Percentiles rank a stretch among this genome's conserved stretches.
Evolutionary conservation across 2,329 filamentous ascomycete species (phyloP).

Genomic region (Dendrostoma leiphaemia): DNA sequence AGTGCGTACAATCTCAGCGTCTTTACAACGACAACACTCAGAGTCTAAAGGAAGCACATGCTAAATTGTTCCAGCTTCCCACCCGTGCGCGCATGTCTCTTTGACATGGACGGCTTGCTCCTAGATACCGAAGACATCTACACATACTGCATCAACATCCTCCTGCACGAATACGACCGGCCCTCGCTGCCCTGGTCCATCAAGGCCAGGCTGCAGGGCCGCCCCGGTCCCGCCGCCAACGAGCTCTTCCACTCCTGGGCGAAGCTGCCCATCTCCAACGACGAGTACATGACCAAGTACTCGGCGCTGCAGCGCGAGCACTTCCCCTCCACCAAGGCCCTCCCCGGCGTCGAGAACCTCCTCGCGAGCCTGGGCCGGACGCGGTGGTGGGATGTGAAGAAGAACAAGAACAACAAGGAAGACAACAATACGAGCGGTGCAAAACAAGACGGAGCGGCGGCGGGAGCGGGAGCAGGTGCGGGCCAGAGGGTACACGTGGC

Average conservation of each 20-base stretch:
- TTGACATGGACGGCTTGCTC: slow-evolving; percentile 97
- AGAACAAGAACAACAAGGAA: slow-evolving; percentile 14
- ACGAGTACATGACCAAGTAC: slow-evolving; percentile 63
- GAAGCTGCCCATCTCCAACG: slow-evolving; percentile 70
- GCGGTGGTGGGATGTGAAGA: slow-evolving; percentile 44
- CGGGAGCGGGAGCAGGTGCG: too few species aligned
- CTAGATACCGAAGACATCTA: slow-evolving; percentile 93
- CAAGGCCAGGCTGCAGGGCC: slow-evolving; percentile 78
- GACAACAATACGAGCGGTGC: slow-evolving; percentile 7
- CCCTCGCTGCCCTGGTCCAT: slow-evolving; percentile 85
- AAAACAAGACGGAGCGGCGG: slow-evolving; percentile 32
- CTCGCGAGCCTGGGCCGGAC: slow-evolving; percentile 58
- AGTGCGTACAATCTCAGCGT: slow-evolving; percentile 36
- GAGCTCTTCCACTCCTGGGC: slow-evolving; percentile 74
- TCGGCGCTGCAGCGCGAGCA: slow-evolving; percentile 63
- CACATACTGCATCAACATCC: slow-evolving; percentile 76
- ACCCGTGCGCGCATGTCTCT: slow-evolving; percentile 84
- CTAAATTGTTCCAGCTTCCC: too few species aligned
- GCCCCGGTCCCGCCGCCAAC: slow-evolving; percentile 52
- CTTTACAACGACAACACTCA: too few species aligned
- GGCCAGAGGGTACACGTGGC: slow-evolving; percentile 75
- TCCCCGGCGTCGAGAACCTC: slow-evolving; percentile 74
- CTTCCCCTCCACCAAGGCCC: slow-evolving; percentile 72
- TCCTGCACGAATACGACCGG: slow-evolving; percentile 73
- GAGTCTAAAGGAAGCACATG: too few species aligned